These are phyloP conservation scores for Sparassis latifolia DNA, from an alignment of 1,284 basidiomycete genomes.

Conservation along the genomic window DNA sequence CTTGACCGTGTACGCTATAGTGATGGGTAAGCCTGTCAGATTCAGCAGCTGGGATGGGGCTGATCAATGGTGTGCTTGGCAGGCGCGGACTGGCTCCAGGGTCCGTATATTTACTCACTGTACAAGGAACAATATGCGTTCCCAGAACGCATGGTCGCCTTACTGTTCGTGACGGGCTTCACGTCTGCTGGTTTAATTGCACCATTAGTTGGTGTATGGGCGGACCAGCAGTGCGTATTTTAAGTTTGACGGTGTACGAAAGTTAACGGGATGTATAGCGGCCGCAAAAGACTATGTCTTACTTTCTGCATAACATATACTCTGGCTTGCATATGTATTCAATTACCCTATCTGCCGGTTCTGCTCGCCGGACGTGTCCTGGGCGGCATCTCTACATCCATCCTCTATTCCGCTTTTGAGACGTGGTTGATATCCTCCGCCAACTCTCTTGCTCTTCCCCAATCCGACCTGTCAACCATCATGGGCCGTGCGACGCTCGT, in stretches of 20 bases:
- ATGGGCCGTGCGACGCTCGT: constrained; percentile 66
- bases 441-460: constrained; percentile 41
- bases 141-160: constrained; percentile 55
- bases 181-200: constrained; percentile 61
- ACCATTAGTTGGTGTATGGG: constrained; percentile 68
- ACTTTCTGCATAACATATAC: constrained; percentile 63
- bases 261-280: constrained; percentile 33
- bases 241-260: background rate
- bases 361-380: constrained; percentile 56
- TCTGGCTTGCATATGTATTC: constrained; percentile 50
- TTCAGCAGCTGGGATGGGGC: too few species aligned
- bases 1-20: constrained; percentile 60
- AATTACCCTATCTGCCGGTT: constrained; percentile 47
- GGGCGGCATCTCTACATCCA: constrained; percentile 67
- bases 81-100: constrained; percentile 78
- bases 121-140: constrained; percentile 65
- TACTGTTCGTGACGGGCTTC: constrained; percentile 70
- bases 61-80: constrained; percentile 5
- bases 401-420: constrained; percentile 70
- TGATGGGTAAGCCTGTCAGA: constrained; percentile 49
- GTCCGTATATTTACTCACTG: constrained; percentile 68
- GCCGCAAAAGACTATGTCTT: constrained; percentile 60
- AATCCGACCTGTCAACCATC: constrained; percentile 57
- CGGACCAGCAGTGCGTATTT: constrained; percentile 60
- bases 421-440: constrained; percentile 67